Evolutionary conservation across 2,329 filamentous ascomycete species (phyloP).

Genomic region (Apiospora malaysiana): DNA sequence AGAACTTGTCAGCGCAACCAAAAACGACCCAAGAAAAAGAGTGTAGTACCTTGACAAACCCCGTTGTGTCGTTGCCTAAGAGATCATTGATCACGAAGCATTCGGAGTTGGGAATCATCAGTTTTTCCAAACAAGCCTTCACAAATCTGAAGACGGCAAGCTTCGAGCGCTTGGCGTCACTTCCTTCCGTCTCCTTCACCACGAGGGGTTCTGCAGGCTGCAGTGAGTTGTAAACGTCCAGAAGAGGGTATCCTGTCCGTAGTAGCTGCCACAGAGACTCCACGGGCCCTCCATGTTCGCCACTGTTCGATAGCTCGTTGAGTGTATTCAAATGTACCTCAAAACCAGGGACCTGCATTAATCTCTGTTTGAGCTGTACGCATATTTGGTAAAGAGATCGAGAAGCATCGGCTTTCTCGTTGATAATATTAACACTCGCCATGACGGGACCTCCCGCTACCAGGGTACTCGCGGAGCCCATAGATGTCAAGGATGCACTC

Average conservation of each 20-base stretch:
- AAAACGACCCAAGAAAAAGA: not conserved
- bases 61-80: constrained; percentile 92
- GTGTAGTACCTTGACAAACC: constrained; percentile 82
- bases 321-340: constrained; percentile 74
- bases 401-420: constrained; percentile 91
- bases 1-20: constrained; percentile 5
- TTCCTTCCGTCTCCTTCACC: constrained; percentile 65
- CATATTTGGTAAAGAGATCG: constrained; percentile 96
- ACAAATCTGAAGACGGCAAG: constrained; percentile 92
- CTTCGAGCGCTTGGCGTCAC: constrained; percentile 80
- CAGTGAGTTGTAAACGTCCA: constrained; percentile 88
- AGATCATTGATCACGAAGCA: constrained; percentile 93
- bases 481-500: constrained; percentile 25
- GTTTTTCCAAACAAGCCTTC: constrained; percentile 82
- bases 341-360: constrained; percentile 85
- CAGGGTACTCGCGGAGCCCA: constrained; percentile 19
- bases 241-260: constrained; percentile 80
- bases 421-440: constrained; percentile 93
- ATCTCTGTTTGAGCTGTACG: constrained; percentile 78
- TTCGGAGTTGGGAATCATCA: constrained; percentile 79
- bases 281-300: constrained; percentile 75
- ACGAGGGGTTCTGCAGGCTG: constrained; percentile 72
- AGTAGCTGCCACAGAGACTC: constrained; percentile 90
- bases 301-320: constrained; percentile 67
- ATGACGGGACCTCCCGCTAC: constrained; percentile 62